Evolutionary conservation across 768 basidiomycete genomes (phyloP).

Genomic region (Hydnomerulius pinastri): DNA sequence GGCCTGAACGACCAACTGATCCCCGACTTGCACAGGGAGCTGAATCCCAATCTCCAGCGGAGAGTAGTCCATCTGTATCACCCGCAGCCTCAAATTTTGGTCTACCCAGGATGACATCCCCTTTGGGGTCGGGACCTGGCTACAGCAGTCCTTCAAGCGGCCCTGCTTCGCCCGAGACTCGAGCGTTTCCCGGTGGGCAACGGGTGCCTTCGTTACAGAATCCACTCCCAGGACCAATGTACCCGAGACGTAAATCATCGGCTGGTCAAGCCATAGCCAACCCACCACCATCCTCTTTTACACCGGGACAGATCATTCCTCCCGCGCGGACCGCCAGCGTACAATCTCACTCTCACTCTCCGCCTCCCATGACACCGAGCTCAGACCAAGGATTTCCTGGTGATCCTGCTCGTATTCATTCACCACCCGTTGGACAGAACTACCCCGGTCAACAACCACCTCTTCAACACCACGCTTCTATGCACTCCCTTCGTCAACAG

Average conservation of each 20-base stretch:
- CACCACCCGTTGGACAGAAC: constrained; percentile 16
- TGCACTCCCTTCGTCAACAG: constrained; percentile 32
- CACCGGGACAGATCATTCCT: constrained; percentile 38
- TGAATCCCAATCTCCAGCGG: neutral
- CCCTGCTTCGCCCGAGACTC: constrained; percentile 6
- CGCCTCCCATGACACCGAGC: constrained; percentile 21
- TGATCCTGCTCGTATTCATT: constrained; percentile 17
- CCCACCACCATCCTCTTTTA: constrained; percentile 35
- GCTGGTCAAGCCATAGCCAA: constrained; percentile 10
- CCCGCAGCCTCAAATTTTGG: constrained; percentile 5
- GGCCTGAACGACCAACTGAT: constrained; percentile 24
- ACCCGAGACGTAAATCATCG: constrained; percentile 29
- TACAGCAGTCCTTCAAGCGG: constrained; percentile 2
- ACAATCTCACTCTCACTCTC: constrained; percentile 24
- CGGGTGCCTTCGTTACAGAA: constrained; percentile 20
- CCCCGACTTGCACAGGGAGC: constrained; percentile 15
- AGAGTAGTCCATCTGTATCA: neutral
- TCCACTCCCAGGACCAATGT: constrained; percentile 12
- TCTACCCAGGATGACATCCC: constrained; percentile 2
- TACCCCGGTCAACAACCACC: constrained; percentile 7
- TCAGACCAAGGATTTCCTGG: constrained; percentile 21
- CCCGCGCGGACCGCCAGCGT: constrained; percentile 41
- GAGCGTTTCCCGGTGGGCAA: constrained; percentile 11
- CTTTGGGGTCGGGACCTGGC: constrained; percentile 3
- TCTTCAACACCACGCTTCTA: constrained; percentile 23